Evolutionary conservation across 768 basidiomycete genomes (phyloP).

Genomic region (Kockovaella imperatae): DNA sequence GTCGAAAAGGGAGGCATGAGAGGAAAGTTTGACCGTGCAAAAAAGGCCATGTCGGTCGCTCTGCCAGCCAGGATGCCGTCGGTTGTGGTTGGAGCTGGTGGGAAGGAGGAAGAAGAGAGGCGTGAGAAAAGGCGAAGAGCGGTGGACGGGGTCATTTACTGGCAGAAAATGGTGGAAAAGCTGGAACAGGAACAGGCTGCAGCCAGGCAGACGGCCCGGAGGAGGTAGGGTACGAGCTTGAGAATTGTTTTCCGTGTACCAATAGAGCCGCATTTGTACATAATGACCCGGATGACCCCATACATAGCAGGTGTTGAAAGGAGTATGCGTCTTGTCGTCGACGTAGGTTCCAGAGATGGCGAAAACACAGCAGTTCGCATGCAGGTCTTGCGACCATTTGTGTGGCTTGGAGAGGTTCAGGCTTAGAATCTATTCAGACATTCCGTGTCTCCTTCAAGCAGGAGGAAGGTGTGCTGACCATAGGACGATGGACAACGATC

Average conservation of each 20-base stretch:
- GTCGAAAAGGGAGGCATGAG: slow-evolving; percentile 4
- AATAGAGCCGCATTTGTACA: not conserved
- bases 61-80: slow-evolving; percentile 6
- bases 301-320: too few relatives aligned
- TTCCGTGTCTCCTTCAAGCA: slow-evolving; percentile 50
- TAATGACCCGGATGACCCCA: too few relatives aligned
- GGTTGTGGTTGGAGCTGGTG: slow-evolving; percentile 22
- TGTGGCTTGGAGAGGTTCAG: not conserved
- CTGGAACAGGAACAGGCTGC: slow-evolving; percentile 18
- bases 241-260: too few relatives aligned
- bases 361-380: too few relatives aligned
- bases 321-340: too few relatives aligned
- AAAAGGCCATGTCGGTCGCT: slow-evolving; percentile 9
- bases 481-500: slow-evolving; percentile 58
- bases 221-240: too few relatives aligned
- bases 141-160: slow-evolving; percentile 34
- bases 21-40: slow-evolving; percentile 4
- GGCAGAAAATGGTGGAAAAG: slow-evolving; percentile 35
- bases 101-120: slow-evolving; percentile 30
- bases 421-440: not conserved
- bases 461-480: slow-evolving; percentile 87
- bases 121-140: slow-evolving; percentile 35
- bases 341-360: too few relatives aligned
- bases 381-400: not conserved
- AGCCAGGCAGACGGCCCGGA: too few relatives aligned